Evolutionary conservation across 306 rosid genomes (phyloP).

Genomic region (Cucumis melo): DNA sequence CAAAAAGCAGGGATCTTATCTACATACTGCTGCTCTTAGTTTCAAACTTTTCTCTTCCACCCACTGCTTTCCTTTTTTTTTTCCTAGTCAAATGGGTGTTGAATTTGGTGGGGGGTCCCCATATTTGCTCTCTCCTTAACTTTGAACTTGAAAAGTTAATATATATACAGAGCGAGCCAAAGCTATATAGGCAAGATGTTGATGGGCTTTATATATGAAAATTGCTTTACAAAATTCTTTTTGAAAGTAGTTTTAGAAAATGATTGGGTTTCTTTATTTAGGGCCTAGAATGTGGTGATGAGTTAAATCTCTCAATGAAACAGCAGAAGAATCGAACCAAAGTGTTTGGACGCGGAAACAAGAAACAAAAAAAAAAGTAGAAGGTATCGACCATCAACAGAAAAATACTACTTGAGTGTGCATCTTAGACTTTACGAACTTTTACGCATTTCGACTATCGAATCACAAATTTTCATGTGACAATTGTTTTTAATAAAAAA

Average conservation of each 20-base stretch:
- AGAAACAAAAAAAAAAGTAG: background rate
- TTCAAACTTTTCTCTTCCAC: background rate
- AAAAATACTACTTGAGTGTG: background rate
- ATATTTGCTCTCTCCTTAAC: background rate
- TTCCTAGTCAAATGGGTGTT: background rate
- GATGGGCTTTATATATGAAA: background rate
- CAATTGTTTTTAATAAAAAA: too few relatives aligned
- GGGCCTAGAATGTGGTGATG: background rate
- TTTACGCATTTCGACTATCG: too few relatives aligned
- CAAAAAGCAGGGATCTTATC: slow-evolving; percentile 6
- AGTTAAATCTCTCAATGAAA: background rate
- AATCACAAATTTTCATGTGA: too few relatives aligned
- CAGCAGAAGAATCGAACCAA: background rate
- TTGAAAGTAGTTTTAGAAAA: background rate
- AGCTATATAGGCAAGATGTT: background rate
- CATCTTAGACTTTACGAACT: too few relatives aligned
- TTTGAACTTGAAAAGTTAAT: background rate
- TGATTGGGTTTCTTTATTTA: background rate
- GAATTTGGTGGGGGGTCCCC: background rate
- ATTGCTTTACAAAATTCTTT: background rate
- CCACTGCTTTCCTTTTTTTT: background rate
- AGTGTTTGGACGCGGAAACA: background rate
- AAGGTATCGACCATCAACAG: background rate
- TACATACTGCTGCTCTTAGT: background rate
- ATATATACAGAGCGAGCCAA: background rate